phyloP scores from a whole-genome alignment of 805 yeast genomes.

The Candida ipomoeae region DNA sequence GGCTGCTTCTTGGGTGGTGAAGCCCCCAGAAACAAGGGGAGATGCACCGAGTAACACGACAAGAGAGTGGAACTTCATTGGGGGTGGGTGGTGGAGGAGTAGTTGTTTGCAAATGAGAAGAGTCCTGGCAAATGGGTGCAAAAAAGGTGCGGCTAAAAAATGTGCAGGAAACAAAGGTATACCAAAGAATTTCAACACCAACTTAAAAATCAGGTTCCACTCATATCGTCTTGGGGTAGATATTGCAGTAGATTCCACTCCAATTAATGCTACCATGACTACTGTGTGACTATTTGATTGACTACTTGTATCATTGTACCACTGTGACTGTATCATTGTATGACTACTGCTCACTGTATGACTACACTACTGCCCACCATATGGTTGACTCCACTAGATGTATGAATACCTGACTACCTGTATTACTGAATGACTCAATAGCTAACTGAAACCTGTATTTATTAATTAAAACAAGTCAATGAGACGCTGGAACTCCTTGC shows the following conservation, averaged over 20 bases:
- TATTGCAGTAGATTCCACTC: no score
- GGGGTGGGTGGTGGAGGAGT: neutral
- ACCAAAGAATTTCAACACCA: neutral
- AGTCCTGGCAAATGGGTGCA: slow-evolving; percentile 7
- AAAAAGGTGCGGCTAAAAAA: slow-evolving; percentile 1
- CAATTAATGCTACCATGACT: no score
- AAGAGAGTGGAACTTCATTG: neutral
- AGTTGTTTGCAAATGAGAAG: neutral
- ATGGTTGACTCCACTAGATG: no score
- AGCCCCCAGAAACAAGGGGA: slow-evolving; percentile 1
- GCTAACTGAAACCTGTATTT: no score
- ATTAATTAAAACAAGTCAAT: slow-evolving; percentile 2
- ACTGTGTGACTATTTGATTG: no score
- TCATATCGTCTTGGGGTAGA: no score
- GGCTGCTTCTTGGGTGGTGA: slow-evolving; percentile 10
- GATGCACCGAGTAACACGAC: neutral
- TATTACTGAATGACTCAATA: no score
- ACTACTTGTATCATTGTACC: no score
- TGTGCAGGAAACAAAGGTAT: neutral
- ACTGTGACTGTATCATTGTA: no score
- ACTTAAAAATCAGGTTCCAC: neutral
- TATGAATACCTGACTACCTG: no score
- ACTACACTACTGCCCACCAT: no score
- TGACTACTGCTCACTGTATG: no score
- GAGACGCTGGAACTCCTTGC: slow-evolving; percentile 33